Percentiles rank a stretch among this genome's conserved stretches.
Evolutionary conservation across 768 basidiomycete genomes (phyloP).

Genomic region (Royoungia palumana): DNA sequence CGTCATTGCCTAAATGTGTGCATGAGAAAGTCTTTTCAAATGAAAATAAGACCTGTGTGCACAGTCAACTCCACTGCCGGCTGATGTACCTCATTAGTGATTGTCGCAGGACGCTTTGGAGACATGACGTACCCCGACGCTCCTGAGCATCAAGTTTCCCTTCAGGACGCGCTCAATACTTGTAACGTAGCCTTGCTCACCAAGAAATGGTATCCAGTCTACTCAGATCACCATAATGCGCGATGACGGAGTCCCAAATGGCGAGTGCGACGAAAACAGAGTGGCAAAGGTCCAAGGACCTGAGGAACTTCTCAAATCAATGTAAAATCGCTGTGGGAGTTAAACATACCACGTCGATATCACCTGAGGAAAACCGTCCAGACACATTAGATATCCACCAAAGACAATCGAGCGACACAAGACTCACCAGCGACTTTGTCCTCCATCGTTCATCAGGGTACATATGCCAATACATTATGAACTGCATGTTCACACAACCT

Average conservation of each 20-base stretch:
- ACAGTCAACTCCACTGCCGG: slow-evolving; percentile 22
- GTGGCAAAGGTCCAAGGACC: slow-evolving; percentile 26
- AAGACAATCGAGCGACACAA: not conserved
- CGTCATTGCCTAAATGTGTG: slow-evolving; percentile 16
- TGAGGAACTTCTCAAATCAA: not conserved
- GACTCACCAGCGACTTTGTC: slow-evolving; percentile 19
- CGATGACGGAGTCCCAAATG: slow-evolving; percentile 24
- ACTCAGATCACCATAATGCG: slow-evolving; percentile 15
- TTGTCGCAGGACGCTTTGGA: not conserved
- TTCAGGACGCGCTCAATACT: not conserved
- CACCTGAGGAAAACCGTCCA: slow-evolving; percentile 10
- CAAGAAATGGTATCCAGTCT: slow-evolving; percentile 18
- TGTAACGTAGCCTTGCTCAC: slow-evolving; percentile 4
- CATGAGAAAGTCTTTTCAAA: not conserved
- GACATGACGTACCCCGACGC: slow-evolving; percentile 19
- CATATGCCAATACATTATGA: slow-evolving; percentile 21
- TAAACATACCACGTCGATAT: slow-evolving; percentile 17
- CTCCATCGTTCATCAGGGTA: slow-evolving; percentile 15
- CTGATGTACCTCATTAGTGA: slow-evolving; percentile 7
- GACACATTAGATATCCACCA: not conserved
- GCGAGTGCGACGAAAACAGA: slow-evolving; percentile 19
- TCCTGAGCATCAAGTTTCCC: slow-evolving; percentile 10
- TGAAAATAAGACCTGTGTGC: not conserved
- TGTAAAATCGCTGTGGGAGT: not conserved
- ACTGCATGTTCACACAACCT: slow-evolving; percentile 27